Percentiles rank a stretch among this genome's conserved stretches.
These are phyloP conservation scores for Puccinia triticina DNA, from an alignment of 1,284 basidiomycete species.

Conservation along the genomic window DNA sequence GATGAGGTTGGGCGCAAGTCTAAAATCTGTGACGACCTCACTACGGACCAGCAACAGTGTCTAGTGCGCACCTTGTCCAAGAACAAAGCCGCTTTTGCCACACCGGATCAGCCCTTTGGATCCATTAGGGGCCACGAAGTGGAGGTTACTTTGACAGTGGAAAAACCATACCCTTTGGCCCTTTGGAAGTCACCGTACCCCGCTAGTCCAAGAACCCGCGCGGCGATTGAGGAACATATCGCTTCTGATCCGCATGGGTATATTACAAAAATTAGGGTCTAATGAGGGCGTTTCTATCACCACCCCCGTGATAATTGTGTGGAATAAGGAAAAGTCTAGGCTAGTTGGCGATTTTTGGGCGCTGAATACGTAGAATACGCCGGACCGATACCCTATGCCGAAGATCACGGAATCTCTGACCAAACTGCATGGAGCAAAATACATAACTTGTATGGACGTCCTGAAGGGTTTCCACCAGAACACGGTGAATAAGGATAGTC, in stretches of 20 bases:
- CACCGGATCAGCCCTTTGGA: not conserved
- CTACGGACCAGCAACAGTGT: no score
- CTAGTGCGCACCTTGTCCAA: no score
- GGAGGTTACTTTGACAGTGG: not conserved
- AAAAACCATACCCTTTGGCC: not conserved
- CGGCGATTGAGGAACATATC: not conserved
- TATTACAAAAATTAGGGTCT: not conserved
- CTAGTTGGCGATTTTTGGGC: not conserved
- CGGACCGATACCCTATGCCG: not conserved
- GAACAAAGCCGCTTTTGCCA: no score
- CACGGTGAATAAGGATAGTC: not conserved
- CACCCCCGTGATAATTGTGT: not conserved
- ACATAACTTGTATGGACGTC: no score
- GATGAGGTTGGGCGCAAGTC: no score
- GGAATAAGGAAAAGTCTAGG: not conserved
- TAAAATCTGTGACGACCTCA: no score
- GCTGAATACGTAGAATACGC: not conserved
- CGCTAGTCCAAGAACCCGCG: not conserved
- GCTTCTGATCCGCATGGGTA: not conserved
- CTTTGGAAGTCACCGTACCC: not conserved
- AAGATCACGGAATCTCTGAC: no score
- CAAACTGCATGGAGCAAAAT: no score
- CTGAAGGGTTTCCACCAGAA: no score
- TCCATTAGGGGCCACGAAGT: not conserved
- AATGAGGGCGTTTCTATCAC: not conserved